A percentile compares a stretch with the other conserved stretches of the same genome.
phyloP scores from a whole-genome alignment of 106 monocot species.

The Acanthochlamys bracteata region DNA sequence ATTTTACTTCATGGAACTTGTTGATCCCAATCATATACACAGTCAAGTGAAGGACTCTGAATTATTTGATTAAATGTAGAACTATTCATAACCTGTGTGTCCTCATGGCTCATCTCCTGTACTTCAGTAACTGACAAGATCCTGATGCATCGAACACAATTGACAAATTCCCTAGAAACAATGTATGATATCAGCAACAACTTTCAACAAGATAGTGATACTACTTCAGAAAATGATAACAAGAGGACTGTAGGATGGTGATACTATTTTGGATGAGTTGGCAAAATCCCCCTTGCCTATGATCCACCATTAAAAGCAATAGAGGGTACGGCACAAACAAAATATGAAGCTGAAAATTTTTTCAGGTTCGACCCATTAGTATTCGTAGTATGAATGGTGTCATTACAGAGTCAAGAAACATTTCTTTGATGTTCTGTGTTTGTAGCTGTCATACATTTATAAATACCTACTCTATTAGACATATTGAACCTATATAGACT shows the following conservation, averaged over 20 bases:
- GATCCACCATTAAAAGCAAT: no score
- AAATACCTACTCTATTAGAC: no score
- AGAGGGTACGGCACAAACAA: no score
- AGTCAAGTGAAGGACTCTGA: not conserved
- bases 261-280: not conserved
- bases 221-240: not conserved
- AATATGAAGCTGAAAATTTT: no score
- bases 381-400: no score
- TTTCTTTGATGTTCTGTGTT: no score
- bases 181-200: not conserved
- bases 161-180: conserved; percentile 65
- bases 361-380: no score
- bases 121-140: conserved; percentile 82
- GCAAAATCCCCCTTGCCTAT: no score
- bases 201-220: not conserved
- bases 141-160: conserved; percentile 81
- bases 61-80: conserved; percentile 1
- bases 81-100: conserved; percentile 32
- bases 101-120: conserved; percentile 78
- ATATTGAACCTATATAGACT: no score
- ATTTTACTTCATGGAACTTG: not conserved
- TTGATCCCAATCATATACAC: not conserved
- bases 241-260: not conserved
- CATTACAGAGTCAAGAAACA: no score
- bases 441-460: no score